phyloP scores from a whole-genome alignment of 1,284 basidiomycete genomes.

The Phellopilus nigrolimitatus region DNA sequence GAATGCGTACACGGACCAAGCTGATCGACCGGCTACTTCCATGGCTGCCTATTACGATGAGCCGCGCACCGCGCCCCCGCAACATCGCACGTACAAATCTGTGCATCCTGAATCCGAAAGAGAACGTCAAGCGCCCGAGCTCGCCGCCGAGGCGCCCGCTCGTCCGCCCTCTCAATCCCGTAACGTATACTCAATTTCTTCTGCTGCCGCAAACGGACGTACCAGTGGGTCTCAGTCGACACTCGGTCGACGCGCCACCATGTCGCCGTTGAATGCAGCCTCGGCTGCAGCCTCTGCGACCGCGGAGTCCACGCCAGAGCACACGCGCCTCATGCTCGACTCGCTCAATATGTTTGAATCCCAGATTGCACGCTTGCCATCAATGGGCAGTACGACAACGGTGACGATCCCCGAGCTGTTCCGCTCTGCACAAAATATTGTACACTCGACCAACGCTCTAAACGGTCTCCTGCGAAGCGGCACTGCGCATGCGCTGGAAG shows the following conservation, averaged over 20 bases:
- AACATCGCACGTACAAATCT: conserved; percentile 32
- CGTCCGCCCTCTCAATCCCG: conserved; percentile 18
- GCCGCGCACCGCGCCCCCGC: conserved; percentile 34
- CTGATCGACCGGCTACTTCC: conserved; percentile 43
- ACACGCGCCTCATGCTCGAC: conserved; percentile 62
- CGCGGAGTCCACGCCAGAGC: conserved; percentile 41
- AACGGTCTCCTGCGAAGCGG: conserved; percentile 54
- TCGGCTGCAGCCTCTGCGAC: conserved; percentile 13
- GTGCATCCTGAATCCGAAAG: conserved; percentile 26
- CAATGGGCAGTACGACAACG: conserved; percentile 38
- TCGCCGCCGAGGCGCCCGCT: neutral
- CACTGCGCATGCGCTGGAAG: conserved; percentile 55
- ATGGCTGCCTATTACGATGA: conserved; percentile 42
- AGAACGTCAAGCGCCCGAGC: conserved; percentile 1
- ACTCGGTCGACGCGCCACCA: neutral
- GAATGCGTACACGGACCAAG: conserved; percentile 24
- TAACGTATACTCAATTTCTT: conserved; percentile 2
- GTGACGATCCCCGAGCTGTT: conserved; percentile 47
- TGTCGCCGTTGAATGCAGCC: conserved; percentile 9
- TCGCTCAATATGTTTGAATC: conserved; percentile 65
- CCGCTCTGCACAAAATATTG: conserved; percentile 57
- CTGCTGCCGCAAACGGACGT: conserved; percentile 10
- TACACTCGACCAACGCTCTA: conserved; percentile 56
- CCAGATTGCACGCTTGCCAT: conserved; percentile 48
- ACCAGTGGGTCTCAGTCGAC: conserved; percentile 7